Evolutionary conservation across 495 filamentous ascomycete genomes (phyloP), one percentile per base, ranked within the genome.

Genomic region (Xylaria longipes): DNA sequence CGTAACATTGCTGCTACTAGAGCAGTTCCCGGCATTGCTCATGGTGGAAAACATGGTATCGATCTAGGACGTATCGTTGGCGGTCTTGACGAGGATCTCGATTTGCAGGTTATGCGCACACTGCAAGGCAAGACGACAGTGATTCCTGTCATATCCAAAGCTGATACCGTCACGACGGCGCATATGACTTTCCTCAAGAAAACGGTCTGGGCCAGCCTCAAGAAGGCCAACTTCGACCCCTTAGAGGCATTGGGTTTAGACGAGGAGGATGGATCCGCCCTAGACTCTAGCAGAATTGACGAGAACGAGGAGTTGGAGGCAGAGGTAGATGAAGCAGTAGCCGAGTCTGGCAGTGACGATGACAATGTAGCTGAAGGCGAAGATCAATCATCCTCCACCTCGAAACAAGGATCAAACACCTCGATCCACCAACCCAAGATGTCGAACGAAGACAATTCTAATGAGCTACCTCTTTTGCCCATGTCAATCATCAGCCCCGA

Each of bases 401-500:
- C 81, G 29, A 80, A 87, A 57, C 82, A 82, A 39, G 82, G 83
- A n/a, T 86, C 87, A 25, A 81, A 81, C 43, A 83, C 82, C 54
- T 88, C 86, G 12, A 78, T 86, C 65, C 82, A 82, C 33, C 82
- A 80, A 61, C 15, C 39, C 50, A 85, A 84, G 74, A 73, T 73
- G n/a, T 76, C 82, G 35, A 78, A 79, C 20, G 79, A 75, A 22
- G 70, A 72, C 5, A 75, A 76, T 45, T 77, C 78, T 41, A 79
- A 85, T 43, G 85, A 89, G 58, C 68, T 81, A 46, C 86, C 87
- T n/a, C 87, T 87, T 75, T 85, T 98, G 54, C 96, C 96, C 2
- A 88, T 98, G 78, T 96, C 94, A n/a, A 93, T 97, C 78, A 89
- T 98, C 76, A 96, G 93, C 37, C 96, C 96, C 1, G 96, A 99